Percentiles rank a stretch among this genome's conserved stretches.
phyloP scores from a whole-genome alignment of 2,329 filamentous ascomycete genomes.

The Fusarium sp. region DNA sequence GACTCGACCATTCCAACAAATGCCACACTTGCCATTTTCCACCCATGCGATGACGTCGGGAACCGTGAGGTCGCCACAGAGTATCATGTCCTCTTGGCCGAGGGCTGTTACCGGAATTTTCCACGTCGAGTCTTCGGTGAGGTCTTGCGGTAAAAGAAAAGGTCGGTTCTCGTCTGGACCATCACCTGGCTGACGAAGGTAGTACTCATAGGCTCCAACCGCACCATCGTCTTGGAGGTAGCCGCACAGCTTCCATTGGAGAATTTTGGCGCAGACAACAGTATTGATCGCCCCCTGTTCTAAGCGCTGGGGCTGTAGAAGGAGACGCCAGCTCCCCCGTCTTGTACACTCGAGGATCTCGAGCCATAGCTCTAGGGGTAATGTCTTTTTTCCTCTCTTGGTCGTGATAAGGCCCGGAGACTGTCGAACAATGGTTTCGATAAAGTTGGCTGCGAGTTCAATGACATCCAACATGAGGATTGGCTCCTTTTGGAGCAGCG shows the following conservation, averaged over 20 bases:
- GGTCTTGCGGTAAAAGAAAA: not conserved
- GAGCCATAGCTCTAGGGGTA: constrained; percentile 4
- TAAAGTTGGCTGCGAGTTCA: not conserved
- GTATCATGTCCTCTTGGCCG: not conserved
- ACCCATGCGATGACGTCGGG: not conserved
- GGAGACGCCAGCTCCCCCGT: accelerated
- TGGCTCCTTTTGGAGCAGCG: accelerated
- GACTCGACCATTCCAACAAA: not conserved
- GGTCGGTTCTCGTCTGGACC: not conserved
- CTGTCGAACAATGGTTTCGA: not conserved
- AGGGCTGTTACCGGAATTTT: not conserved
- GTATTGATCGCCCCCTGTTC: accelerated
- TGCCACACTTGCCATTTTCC: not conserved
- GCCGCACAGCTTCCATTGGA: not conserved
- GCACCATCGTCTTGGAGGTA: not conserved
- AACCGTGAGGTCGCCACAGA: not conserved
- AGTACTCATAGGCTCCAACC: not conserved
- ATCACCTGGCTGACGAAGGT: not conserved
- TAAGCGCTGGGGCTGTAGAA: not conserved
- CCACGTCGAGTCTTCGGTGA: not conserved
- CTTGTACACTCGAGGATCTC: not conserved
- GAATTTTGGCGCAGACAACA: not conserved
- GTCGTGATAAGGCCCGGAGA: accelerated
- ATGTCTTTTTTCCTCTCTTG: not conserved
- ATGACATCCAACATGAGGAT: not conserved